Percentiles rank a stretch among this genome's conserved stretches.
Conservation (phyloP, 192 early-diverging fungal genomes). For the Anaeromyces robustus region DNA sequence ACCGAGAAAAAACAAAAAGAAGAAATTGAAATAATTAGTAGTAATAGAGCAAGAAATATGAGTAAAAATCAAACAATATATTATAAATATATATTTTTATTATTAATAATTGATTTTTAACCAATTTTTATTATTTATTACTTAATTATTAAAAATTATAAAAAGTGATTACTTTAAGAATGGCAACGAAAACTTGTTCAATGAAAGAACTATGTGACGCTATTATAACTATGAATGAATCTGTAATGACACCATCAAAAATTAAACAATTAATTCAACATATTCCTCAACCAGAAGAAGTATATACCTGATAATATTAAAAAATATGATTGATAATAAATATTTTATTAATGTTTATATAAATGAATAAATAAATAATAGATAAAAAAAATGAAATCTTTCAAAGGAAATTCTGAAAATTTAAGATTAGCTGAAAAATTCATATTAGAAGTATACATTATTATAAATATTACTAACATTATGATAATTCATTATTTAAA, state of each 20-base stretch:
- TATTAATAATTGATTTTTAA: too few species aligned
- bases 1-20: neutral
- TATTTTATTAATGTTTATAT: too few species aligned
- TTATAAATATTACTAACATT: too few species aligned
- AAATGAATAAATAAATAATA: neutral
- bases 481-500: too few species aligned
- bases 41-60: neutral
- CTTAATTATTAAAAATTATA: neutral
- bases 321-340: too few species aligned
- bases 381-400: neutral
- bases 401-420: neutral
- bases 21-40: neutral
- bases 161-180: neutral
- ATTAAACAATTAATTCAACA: neutral
- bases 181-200: neutral
- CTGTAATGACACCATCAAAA: neutral
- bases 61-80: neutral
- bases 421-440: neutral
- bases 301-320: neutral
- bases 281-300: neutral
- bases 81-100: too few species aligned
- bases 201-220: neutral
- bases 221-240: neutral
- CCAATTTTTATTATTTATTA: too few species aligned
- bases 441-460: neutral